These are phyloP conservation scores for Theobroma cacao DNA, from an alignment of 345 rosid genomes.

Conservation along the genomic window DNA sequence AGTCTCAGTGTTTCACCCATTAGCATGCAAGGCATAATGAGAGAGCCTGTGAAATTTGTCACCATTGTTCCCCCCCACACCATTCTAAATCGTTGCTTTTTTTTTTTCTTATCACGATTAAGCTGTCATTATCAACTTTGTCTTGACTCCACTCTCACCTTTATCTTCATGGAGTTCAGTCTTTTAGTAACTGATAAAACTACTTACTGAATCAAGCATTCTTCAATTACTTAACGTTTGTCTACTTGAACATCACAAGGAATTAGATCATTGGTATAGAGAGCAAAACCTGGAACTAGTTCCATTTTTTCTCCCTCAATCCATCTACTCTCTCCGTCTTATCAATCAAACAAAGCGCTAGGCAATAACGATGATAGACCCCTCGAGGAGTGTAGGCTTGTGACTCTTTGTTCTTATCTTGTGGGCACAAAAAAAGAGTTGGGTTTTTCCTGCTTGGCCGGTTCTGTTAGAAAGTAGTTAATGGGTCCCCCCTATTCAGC, in stretches of 20 bases:
- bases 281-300: no score
- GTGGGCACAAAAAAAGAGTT: not conserved
- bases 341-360: not conserved
- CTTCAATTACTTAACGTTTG: not conserved
- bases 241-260: not conserved
- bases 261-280: no score
- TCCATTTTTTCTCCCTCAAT: no score
- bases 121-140: not conserved
- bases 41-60: not conserved
- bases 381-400: not conserved
- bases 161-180: not conserved
- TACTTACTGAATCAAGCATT: not conserved
- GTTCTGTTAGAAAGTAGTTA: constrained; percentile 12
- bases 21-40: not conserved
- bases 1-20: not conserved
- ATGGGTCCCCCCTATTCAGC: constrained; percentile 17
- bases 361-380: not conserved
- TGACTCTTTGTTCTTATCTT: not conserved
- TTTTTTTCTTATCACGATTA: not conserved
- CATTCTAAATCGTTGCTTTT: not conserved
- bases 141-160: no score
- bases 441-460: constrained; percentile 17
- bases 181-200: not conserved
- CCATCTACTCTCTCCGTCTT: not conserved
- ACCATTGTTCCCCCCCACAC: not conserved